Base-by-base conservation (phyloP, 345 rosid genomes). In the Dipteronia dyeriana region DNA sequence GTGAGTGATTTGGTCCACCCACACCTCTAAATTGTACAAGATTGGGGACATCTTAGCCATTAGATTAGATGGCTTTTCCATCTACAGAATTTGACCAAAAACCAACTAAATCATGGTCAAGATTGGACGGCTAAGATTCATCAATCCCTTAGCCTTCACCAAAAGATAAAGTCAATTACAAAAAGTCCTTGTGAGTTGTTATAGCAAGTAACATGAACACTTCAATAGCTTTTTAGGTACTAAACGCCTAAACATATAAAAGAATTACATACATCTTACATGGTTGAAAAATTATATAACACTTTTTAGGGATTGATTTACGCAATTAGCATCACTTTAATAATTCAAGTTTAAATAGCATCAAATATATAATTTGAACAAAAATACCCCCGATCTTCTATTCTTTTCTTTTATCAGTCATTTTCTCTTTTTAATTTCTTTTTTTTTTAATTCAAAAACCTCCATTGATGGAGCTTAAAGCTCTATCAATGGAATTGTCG, bases 71-170 rank as follows among this genome's bases (percentile, higher is more conserved):
- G 61, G 31, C 9, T 75, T 65, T 75, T 64, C 63, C 68, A 34
- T 20, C 75, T 5, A 43, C 11, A 17, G 63, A 81, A 75, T 75
- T 71, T 69, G 70, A 75, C 82, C 76, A 54, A 20, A 74, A 70
- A 56, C 79, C 65, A 69, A 74, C 47, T 65, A 53, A 8, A 39
- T 5, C 9, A 59, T 34, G 61, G 63, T 19, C 41, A 29, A 66
- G 57, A 41, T 49, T 82, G 43, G 47, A 80, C 57, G 86, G 80
- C 57, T 68, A 56, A 61, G 6, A 70, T 8, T 75, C n/a, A 65
- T 47, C 68, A 3, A 70, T 65, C 41, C 23, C 22, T 68, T 68
- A 38, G 61, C 20, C 66, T 9, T 54, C 22, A 19, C 56, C 38
- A 9, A 41, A 47, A 1, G 20, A 66, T 49, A 23, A 23, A 39